A percentile compares a stretch with the other conserved stretches of the same genome.
These are phyloP conservation scores for Aspergillus fumigatiaffinis DNA, from an alignment of 2,329 filamentous ascomycete genomes.

Conservation along the genomic window DNA sequence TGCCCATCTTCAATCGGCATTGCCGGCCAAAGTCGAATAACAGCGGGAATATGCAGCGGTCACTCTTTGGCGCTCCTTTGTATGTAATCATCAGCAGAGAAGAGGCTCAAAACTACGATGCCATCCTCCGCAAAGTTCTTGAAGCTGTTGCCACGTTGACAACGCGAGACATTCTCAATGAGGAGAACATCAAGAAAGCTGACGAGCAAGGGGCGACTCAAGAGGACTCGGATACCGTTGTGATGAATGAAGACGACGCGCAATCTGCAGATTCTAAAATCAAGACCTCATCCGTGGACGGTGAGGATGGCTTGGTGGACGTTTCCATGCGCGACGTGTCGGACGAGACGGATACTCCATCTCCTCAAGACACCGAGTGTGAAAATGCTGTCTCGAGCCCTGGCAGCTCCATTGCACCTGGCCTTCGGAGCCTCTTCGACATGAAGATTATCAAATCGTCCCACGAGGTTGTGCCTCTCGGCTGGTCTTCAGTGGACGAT, in stretches of 20 bases:
- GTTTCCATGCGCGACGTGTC: constrained; percentile 72
- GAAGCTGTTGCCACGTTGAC: constrained; percentile 73
- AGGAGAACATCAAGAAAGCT: constrained; percentile 44
- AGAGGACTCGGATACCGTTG: constrained; percentile 65
- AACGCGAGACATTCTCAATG: constrained; percentile 61
- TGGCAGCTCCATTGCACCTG: constrained; percentile 56
- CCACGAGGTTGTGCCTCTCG: constrained; percentile 62
- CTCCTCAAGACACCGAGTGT: constrained; percentile 11
- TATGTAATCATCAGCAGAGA: constrained; percentile 73
- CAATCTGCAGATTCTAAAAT: constrained; percentile 68
- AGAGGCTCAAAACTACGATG: constrained; percentile 65
- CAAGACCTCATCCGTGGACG: constrained; percentile 73
- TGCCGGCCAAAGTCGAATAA: constrained; percentile 20
- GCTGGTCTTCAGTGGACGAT: constrained; percentile 62
- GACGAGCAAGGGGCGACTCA: constrained; percentile 48
- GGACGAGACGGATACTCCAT: constrained; percentile 25
- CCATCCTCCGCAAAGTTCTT: constrained; percentile 75
- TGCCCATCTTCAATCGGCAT: constrained; percentile 47
- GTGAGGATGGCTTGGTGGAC: constrained; percentile 87
- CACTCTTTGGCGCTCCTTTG: constrained; percentile 41
- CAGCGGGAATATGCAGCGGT: constrained; percentile 21
- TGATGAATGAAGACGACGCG: constrained; percentile 58
- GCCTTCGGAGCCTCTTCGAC: constrained; percentile 70
- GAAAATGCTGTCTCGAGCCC: constrained; percentile 46
- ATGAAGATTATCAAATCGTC: constrained; percentile 60